Base-by-base conservation (phyloP, 305 asterid species). In the Fraxinus nigra region DNA sequence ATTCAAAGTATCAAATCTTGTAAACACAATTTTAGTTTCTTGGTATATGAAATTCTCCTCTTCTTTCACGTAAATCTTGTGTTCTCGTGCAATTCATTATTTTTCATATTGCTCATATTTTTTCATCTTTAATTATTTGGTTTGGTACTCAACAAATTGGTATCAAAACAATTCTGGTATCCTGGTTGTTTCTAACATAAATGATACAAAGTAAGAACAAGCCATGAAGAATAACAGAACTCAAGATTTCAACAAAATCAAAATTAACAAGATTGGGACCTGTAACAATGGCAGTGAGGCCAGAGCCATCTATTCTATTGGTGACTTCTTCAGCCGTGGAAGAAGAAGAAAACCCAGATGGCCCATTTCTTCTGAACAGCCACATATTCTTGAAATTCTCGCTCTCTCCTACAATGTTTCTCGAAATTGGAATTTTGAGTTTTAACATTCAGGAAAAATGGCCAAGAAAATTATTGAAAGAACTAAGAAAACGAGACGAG, bases 241-340 rank as follows among this genome's bases (percentile, higher is more conserved):
- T 16, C 24, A 16, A 51, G 63, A 51, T 51, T 46, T 46, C 18
- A n/a, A 51, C 24, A 51, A 51, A 51, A 16, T 5, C 22, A 51
- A 4, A 56, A 56, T 56, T 56, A 56, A 56, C 67, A 18, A 56
- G 67, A 37, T 2, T 5, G 51, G 48, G 56, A 93, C 97, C 95
- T 81, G 98, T 94, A 87, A 94, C 97, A 86, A 94, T 88, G 84
- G 98, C 97, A 38, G 97, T 94, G 80, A 93, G 95, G 4, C 89
- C 93, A 84, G 94, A 88, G 77, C 85, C 97, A 46, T 94, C 97
- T 24, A 93, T 89, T 81, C 95, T 97, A 34, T 82, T 35, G 65
- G 98, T 94, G 78, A 94, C 95, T 77, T 91, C 85, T 77, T 94
- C 97, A 40, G 98, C 98, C 0, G 97, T 92, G 2, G 97, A 91